Base-by-base conservation (phyloP, 2,329 filamentous ascomycete genomes). In the Juglanconis juglandina region DNA sequence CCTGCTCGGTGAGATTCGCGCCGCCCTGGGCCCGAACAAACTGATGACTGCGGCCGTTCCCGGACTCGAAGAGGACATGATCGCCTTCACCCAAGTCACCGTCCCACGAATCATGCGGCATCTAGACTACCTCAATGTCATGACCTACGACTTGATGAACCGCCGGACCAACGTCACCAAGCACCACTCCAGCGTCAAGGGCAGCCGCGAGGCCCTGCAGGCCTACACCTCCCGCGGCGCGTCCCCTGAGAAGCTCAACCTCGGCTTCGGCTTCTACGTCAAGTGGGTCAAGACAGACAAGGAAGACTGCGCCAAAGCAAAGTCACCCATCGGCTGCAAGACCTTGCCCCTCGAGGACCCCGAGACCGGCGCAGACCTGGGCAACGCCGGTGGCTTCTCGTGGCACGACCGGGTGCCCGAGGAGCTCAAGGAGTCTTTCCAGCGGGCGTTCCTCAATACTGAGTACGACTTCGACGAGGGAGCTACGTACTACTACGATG, bases 401-500 rank as follows among this genome's bases (percentile, higher is more conserved):
- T 90, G 81, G 80, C 77, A 82, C 63, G 82, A 85, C 51, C 68
- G 78, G 56, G 75, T 84, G 33, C 80, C 85, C 1, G 64, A 72
- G 1, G 81, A 86, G 0, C 73, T 89, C 24, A 73, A 71, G 1
- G 73, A 70, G 2, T 90, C 86, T 0, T 91, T 89, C 68, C 71
- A 75, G 14, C 78, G 76, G 13, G 88, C 89, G 0, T 69, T 77
- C 53, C 66, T 72, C 0, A 64, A 80, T 9, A 87, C 86, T 1
- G 69, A 69, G 51, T 85, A 84, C 35, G 89, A 92, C 64, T 71
- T 79, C 2, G 65, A 74, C 2, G 72, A 75, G 2, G 89, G 88
- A 24, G 89, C 87, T 0, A 82, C 86, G 69, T 91, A 88, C 69
- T 91, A 84, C 72, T 89, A 83, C 79, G 89, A 92, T 68, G 61